Conservation (phyloP, 768 basidiomycete genomes). For the Leucogyrophana mollusca region DNA sequence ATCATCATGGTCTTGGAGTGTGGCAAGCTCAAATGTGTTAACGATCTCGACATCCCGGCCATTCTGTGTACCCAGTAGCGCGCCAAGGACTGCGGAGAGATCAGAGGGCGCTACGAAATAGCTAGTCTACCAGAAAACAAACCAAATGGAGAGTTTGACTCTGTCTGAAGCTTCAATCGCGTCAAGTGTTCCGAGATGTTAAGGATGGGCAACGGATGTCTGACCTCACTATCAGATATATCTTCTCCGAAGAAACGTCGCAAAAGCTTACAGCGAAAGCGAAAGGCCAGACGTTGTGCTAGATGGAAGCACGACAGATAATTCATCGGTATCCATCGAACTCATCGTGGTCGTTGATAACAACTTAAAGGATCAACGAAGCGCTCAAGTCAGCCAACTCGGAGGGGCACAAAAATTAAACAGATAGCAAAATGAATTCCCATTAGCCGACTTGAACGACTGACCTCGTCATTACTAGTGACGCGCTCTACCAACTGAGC, state of each 20-base stretch:
- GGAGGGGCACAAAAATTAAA: no score
- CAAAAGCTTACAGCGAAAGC: conserved; percentile 64
- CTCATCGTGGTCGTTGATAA: conserved; percentile 30
- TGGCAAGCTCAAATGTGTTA: conserved; percentile 90
- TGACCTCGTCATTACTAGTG: conserved; percentile 48
- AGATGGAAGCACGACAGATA: conserved; percentile 70
- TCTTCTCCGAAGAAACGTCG: not conserved
- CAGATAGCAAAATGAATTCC: conserved; percentile 23
- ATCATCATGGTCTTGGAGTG: conserved; percentile 51
- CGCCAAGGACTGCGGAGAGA: conserved; percentile 72
- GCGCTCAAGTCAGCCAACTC: not conserved
- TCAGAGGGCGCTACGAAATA: not conserved
- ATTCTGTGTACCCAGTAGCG: conserved; percentile 89
- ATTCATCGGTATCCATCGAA: conserved; percentile 79
- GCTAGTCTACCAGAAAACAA: conserved; percentile 15
- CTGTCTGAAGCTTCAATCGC: conserved; percentile 74
- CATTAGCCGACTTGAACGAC: conserved; percentile 43
- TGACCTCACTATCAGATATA: conserved; percentile 33
- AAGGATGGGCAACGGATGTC: conserved; percentile 94
- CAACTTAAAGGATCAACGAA: not conserved
- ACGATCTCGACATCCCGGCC: conserved; percentile 97
- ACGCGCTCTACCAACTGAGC: conserved; percentile 52
- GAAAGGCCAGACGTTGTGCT: conserved; percentile 73
- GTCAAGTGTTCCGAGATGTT: conserved; percentile 97
- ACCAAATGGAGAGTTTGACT: conserved; percentile 65